phyloP scores from a whole-genome alignment of 306 rosid species.

The Notholithocarpus densiflorus region DNA sequence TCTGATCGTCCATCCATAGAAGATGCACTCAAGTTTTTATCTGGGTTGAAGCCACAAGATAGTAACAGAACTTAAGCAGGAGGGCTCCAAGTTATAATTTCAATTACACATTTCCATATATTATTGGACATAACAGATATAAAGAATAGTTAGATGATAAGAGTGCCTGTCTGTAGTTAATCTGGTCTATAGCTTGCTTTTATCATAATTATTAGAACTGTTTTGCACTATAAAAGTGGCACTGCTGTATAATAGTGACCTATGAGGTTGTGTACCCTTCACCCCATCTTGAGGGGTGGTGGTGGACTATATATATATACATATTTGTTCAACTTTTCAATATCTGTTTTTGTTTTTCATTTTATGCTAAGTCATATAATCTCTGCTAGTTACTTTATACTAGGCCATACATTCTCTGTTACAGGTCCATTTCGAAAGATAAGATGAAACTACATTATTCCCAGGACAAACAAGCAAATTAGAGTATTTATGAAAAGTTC shows the following conservation, averaged over 20 bases:
- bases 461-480: background rate
- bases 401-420: background rate
- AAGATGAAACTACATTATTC: background rate
- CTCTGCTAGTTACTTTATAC: background rate
- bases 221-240: background rate
- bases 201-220: slow-evolving; percentile 21
- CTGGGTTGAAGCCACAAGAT: slow-evolving; percentile 45
- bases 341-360: background rate
- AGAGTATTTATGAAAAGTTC: background rate
- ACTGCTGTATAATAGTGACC: background rate
- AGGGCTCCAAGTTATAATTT: slow-evolving; percentile 17
- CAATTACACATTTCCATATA: slow-evolving; percentile 20
- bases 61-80: slow-evolving; percentile 33
- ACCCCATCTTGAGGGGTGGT: background rate
- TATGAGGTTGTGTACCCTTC: background rate
- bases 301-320: background rate
- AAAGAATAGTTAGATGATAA: slow-evolving; percentile 31
- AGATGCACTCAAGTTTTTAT: slow-evolving; percentile 61
- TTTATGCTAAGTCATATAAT: background rate
- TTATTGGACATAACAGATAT: slow-evolving; percentile 12
- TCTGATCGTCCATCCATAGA: slow-evolving; percentile 72
- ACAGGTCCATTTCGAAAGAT: background rate
- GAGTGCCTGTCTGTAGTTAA: slow-evolving; percentile 42
- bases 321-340: background rate
- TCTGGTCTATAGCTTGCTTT: slow-evolving; percentile 30